phyloP scores from a whole-genome alignment of 305 asterid species.

The Rubia tinctorum region DNA sequence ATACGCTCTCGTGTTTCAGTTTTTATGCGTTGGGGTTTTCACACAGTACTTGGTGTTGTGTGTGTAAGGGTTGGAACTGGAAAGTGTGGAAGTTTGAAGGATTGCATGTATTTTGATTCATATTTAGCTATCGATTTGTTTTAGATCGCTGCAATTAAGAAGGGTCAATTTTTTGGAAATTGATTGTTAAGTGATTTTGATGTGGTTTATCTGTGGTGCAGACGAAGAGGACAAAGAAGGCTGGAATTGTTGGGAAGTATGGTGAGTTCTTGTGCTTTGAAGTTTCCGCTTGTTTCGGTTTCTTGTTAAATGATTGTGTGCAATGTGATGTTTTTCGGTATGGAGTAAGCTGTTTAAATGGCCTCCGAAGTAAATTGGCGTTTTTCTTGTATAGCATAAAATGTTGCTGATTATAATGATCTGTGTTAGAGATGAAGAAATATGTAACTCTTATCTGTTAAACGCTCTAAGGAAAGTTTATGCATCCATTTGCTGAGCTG shows the following conservation, averaged over 20 bases:
- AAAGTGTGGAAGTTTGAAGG: not conserved
- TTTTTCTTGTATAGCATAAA: not conserved
- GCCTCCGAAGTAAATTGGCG: not conserved
- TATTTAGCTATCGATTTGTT: not conserved
- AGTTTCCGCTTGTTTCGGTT: not conserved
- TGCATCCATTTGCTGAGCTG: not conserved
- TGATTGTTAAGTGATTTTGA: not conserved
- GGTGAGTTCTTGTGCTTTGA: conserved; percentile 23
- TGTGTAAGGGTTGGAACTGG: no score
- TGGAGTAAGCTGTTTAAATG: not conserved
- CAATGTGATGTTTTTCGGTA: not conserved
- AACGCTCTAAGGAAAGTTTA: not conserved
- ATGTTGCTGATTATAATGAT: not conserved
- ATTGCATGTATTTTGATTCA: not conserved
- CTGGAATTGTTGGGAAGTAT: conserved; percentile 46
- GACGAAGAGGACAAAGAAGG: conserved; percentile 51
- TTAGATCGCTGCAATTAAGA: not conserved
- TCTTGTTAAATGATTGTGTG: not conserved
- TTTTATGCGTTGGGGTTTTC: no score
- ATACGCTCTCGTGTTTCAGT: not conserved
- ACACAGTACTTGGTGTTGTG: not conserved
- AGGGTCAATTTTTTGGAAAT: not conserved
- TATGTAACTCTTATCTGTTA: not conserved
- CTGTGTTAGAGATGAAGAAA: not conserved
- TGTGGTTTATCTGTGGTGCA: conserved; percentile 9